Conservation (phyloP, 805 yeast genomes). For the Lipomyces kockii region DNA sequence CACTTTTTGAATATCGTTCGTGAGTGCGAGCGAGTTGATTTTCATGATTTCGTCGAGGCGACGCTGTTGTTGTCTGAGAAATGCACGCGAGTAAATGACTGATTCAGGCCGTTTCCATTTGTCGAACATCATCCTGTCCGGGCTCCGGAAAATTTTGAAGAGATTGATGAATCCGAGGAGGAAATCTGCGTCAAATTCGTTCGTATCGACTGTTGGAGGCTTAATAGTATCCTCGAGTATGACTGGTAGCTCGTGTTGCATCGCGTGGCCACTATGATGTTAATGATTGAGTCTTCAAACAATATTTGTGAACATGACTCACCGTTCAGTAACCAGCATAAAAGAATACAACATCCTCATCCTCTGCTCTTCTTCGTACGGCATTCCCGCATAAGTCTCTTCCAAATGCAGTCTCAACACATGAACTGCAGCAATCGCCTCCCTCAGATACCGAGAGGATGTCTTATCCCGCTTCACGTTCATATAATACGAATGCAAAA, state of each 20-base stretch:
- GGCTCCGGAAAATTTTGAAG: conserved; percentile 1
- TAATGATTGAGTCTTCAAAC: not conserved
- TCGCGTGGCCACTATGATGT: not conserved
- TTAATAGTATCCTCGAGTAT: not conserved
- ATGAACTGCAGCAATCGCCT: conserved; percentile 5
- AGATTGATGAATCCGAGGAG: conserved; percentile 1
- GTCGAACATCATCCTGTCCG: conserved; percentile 7
- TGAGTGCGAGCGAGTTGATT: not conserved
- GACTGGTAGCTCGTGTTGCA: conserved; percentile 9
- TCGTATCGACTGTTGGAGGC: not conserved
- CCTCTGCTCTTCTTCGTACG: not conserved
- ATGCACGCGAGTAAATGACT: not conserved
- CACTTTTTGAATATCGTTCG: conserved; percentile 1
- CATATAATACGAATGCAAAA: conserved; percentile 7
- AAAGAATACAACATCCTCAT: not conserved
- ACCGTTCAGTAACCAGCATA: conserved; percentile 9
- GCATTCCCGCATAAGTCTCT: conserved; percentile 3
- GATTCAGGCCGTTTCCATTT: conserved; percentile 7
- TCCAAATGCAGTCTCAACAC: conserved; percentile 4
- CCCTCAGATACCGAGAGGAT: conserved; percentile 1
- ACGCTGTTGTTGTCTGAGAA: not conserved
- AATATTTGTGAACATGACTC: not conserved
- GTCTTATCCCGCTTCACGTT: not conserved
- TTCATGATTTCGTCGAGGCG: conserved; percentile 8
- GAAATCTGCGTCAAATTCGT: not conserved